These are phyloP conservation scores for Calonectria ilicicola DNA, from an alignment of 2,329 filamentous ascomycete species.

Conservation along the genomic window DNA sequence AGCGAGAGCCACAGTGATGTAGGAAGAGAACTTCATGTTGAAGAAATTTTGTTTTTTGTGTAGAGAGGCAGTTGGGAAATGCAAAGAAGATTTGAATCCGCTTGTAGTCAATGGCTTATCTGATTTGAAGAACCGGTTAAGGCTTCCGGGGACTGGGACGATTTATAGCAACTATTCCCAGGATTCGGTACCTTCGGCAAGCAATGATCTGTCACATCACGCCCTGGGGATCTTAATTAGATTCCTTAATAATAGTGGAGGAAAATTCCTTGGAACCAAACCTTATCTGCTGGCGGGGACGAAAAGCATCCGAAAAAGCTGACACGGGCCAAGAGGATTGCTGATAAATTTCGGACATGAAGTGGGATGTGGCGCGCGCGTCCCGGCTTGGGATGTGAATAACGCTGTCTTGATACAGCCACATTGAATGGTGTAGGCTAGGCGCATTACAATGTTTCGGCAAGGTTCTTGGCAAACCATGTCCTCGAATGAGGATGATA, in stretches of 20 bases:
- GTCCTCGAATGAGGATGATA: background rate
- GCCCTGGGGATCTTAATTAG: background rate
- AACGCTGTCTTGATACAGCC: background rate
- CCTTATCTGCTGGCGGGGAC: background rate
- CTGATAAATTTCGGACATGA: constrained; percentile 2
- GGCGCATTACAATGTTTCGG: background rate
- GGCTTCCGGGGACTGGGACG: background rate
- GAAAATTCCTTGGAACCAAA: background rate
- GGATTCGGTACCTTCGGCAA: background rate
- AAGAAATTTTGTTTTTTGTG: too few relatives aligned
- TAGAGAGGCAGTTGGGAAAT: background rate
- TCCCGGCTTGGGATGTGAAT: background rate
- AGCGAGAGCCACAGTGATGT: background rate
- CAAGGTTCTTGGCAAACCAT: background rate
- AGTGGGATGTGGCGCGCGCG: background rate
- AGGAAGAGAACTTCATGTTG: background rate
- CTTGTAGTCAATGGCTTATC: too few relatives aligned
- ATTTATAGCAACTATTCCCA: background rate
- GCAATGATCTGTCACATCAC: background rate
- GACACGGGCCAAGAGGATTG: background rate
- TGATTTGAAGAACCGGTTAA: background rate
- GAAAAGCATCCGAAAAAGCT: background rate
- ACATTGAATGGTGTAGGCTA: background rate
- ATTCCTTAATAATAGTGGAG: background rate
- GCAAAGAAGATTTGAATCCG: too few relatives aligned